Evolutionary conservation across 225 moss, liverwort and hornwort genomes (phyloP), one percentile per base, ranked within the genome.

Genomic region (Marchantia polymorpha): DNA sequence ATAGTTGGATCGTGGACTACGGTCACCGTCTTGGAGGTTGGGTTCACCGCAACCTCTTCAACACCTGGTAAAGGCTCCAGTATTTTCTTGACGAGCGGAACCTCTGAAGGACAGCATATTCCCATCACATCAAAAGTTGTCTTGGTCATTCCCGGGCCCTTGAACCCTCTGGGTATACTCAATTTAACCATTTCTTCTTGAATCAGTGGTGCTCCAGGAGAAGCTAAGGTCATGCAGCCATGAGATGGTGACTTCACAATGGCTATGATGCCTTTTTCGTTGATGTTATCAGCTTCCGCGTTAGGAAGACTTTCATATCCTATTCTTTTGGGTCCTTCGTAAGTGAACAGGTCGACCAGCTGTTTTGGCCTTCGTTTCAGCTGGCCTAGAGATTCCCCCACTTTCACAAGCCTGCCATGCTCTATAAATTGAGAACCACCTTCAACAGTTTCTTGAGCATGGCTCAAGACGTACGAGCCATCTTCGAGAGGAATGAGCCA

Each of bases 41-140:
- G 86, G 56, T 97, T 97, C 58, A 97, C 92, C 20, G 90, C 86
- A 58, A 97, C 92, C 75, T 97, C 90, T 70, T 89, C 90, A 66
- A 97, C 92, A 84, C 97, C 93, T 49, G 88, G 81, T 79, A 97
- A 59, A 77, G 93, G 94, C 39, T 78, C 86, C 87, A 97, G 82
- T 77, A 97, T 83, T 73, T 87, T 97, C 88, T 90, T 94, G 81
- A 94, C 87, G 46, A 94, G 81, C 49, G 90, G 90, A 83, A 93
- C 93, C 86, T 97, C 97, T 66, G 91, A 91, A 26, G 93, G 93
- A 88, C 94, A 94, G 81, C 94, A 97, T 75, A 97, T 87, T 60
- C 92, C 97, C 94, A 97, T 89, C 20, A 94, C 93, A 89, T 97
- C 93, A 51, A 97, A 88, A 26, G 77, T 93, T 74, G 94, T 93